Evolutionary conservation across 495 filamentous ascomycete species (phyloP).

Genomic region (Xylaria bambusicola): DNA sequence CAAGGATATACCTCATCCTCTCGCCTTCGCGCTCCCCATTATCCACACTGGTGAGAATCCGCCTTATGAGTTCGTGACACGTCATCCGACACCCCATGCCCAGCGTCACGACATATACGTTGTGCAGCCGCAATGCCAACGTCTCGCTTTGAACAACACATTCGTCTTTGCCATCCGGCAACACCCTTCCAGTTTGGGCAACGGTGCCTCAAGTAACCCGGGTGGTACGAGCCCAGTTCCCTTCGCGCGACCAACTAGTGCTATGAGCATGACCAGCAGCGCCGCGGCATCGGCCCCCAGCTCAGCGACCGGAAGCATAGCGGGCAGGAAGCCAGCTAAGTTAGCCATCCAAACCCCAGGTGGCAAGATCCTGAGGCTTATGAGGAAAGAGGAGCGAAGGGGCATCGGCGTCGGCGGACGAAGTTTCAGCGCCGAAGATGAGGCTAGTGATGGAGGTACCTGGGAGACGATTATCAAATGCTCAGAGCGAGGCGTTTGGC

Average conservation of each 20-base stretch:
- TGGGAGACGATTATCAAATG: conserved; percentile 99
- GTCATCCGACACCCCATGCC: conserved; percentile 95
- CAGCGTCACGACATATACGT: conserved; percentile 97
- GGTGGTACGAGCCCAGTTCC: conserved; percentile 66
- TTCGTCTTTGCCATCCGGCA: conserved; percentile 96
- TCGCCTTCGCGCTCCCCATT: conserved; percentile 90
- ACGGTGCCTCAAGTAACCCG: conserved; percentile 47
- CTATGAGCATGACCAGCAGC: conserved; percentile 80
- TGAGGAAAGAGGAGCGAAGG: conserved; percentile 75
- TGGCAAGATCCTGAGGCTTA: conserved; percentile 92
- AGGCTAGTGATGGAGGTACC: conserved; percentile 70
- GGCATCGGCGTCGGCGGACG: conserved; percentile 43
- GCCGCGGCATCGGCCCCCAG: conserved; percentile 58
- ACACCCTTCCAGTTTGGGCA: conserved; percentile 68
- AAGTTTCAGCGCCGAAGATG: conserved; percentile 48
- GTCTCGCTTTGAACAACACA: conserved; percentile 88
- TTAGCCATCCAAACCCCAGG: conserved; percentile 90
- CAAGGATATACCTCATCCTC: conserved; percentile 87
- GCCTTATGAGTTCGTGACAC: conserved; percentile 85
- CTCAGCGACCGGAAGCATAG: conserved; percentile 43
- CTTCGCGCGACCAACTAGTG: conserved; percentile 72
- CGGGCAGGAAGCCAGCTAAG: conserved; percentile 83
- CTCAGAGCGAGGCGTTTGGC: conserved; percentile 86
- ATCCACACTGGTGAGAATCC: conserved; percentile 89
- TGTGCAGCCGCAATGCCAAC: conserved; percentile 86